Percentiles rank a stretch among this genome's conserved stretches.
phyloP scores from a whole-genome alignment of 495 filamentous ascomycete genomes.

The Hypoxylon rickii region DNA sequence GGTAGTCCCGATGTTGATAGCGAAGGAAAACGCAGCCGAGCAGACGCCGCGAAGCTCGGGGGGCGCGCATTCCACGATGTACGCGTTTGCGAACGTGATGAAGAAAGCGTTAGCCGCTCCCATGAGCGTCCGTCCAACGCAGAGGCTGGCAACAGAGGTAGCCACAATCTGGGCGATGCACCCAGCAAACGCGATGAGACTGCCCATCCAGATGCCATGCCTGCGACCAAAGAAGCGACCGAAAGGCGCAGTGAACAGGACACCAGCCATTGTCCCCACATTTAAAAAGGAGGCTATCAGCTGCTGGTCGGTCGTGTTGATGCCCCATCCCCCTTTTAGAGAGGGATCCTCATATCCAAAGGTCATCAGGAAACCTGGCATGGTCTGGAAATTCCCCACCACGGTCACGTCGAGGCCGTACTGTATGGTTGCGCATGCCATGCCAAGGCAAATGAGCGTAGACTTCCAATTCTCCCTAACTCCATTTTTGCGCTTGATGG shows the following conservation, averaged over 20 bases:
- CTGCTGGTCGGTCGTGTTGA: conserved; percentile 38
- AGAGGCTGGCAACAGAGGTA: conserved; percentile 42
- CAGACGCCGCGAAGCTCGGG: conserved; percentile 47
- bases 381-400: conserved; percentile 39
- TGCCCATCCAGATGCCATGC: conserved; percentile 45
- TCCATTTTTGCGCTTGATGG: conserved; percentile 25
- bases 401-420: conserved; percentile 39
- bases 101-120: conserved; percentile 52
- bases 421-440: conserved; percentile 36
- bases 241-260: conserved; percentile 44
- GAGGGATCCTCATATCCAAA: conserved; percentile 43
- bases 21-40: conserved; percentile 50
- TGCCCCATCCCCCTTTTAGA: conserved; percentile 31
- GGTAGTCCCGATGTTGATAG: conserved; percentile 51
- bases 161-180: conserved; percentile 49
- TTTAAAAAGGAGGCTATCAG: conserved; percentile 39
- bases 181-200: conserved; percentile 40
- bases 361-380: conserved; percentile 47
- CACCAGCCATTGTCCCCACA: conserved; percentile 35
- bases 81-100: conserved; percentile 53
- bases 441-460: conserved; percentile 33
- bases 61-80: conserved; percentile 47
- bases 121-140: conserved; percentile 50
- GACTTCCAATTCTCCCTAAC: conserved; percentile 37
- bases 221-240: conserved; percentile 47